Conservation (phyloP, 108 stramenopile genomes). For the Epithemia pelagica region DNA sequence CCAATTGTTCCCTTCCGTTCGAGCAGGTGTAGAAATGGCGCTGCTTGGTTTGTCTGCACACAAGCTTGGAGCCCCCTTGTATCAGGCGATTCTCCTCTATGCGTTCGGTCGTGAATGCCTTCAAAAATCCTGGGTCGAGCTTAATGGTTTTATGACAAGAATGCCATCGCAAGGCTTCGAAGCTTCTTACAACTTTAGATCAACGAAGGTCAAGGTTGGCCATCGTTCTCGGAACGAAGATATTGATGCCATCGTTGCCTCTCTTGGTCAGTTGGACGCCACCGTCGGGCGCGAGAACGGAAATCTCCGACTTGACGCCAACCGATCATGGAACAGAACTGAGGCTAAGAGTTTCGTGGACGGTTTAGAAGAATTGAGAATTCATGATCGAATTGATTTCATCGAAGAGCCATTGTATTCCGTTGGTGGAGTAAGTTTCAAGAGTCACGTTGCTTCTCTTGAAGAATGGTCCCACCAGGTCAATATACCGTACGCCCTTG, state of each 20-base stretch:
- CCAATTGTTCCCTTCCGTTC: conserved; percentile 37
- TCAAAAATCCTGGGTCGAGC: conserved; percentile 17
- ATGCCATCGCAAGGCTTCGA: conserved; percentile 3
- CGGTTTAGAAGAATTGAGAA: conserved; percentile 28
- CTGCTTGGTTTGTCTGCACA: conserved; percentile 61
- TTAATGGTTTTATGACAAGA: conserved; percentile 69
- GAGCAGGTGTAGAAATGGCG: conserved; percentile 80
- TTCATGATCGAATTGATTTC: conserved; percentile 43
- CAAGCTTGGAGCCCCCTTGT: conserved; percentile 36
- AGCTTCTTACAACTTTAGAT: conserved; percentile 8
- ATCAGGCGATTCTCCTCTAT: conserved; percentile 36
- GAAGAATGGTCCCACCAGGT: conserved; percentile 38
- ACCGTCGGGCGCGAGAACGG: not conserved
- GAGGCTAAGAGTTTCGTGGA: conserved; percentile 35
- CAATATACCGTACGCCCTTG: conserved; percentile 60
- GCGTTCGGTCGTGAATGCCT: not conserved
- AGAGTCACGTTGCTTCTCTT: conserved; percentile 38
- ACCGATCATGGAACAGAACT: conserved; percentile 56
- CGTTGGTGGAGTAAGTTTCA: conserved; percentile 9
- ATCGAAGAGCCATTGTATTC: conserved; percentile 79
- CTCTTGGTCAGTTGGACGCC: not conserved
- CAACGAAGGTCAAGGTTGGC: conserved; percentile 78
- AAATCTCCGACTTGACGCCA: conserved; percentile 62
- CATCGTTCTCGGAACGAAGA: conserved; percentile 26
- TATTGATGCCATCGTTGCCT: not conserved